Evolutionary conservation across 2,329 filamentous ascomycete species (phyloP).

Genomic region (Aspergillus felis): DNA sequence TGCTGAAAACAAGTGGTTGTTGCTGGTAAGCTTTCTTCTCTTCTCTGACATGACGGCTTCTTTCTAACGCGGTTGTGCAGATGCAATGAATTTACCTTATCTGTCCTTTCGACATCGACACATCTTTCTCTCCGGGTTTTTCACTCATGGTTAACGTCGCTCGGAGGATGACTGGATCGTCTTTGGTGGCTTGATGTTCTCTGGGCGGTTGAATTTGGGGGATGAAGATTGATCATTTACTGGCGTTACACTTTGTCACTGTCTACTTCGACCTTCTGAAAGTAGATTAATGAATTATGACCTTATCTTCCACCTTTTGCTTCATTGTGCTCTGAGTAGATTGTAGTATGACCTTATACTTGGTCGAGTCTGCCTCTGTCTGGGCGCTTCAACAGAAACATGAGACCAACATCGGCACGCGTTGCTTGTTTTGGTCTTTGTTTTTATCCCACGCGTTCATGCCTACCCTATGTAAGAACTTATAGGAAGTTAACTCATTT

Average conservation of each 20-base stretch:
- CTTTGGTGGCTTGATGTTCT: background rate
- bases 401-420: background rate
- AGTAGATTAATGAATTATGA: background rate
- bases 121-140: background rate
- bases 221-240: background rate
- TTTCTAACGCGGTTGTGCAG: background rate
- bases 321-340: conserved; percentile 6
- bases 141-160: background rate
- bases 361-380: background rate
- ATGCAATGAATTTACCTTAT: background rate
- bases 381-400: background rate
- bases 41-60: background rate
- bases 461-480: background rate
- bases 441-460: background rate
- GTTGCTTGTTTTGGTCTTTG: background rate
- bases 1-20: background rate
- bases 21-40: background rate
- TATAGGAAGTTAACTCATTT: background rate
- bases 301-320: conserved; percentile 1
- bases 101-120: background rate
- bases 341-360: background rate
- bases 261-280: background rate
- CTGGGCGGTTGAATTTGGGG: background rate
- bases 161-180: background rate
- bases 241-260: background rate